Evolutionary conservation across 176 grass and related monocot genomes (phyloP).

Genomic region (Oryza meyeriana): DNA sequence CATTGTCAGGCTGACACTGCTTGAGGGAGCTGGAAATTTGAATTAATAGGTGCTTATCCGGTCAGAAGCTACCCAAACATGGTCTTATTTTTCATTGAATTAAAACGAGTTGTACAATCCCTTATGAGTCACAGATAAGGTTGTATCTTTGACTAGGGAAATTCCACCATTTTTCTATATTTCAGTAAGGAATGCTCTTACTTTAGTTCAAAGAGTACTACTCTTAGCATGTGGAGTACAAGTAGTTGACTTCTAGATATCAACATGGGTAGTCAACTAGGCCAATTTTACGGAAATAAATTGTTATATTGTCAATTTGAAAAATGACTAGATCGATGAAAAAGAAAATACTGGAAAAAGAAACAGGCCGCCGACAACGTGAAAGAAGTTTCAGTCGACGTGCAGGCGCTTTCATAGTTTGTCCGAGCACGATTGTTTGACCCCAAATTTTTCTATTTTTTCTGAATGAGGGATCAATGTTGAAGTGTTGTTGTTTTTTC

Average conservation of each 20-base stretch:
- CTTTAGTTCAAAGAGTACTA: neutral
- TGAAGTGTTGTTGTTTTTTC: no score
- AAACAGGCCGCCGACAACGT: neutral
- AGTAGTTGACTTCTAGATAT: neutral
- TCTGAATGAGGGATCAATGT: no score
- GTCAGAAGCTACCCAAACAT: no score
- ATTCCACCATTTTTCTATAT: neutral
- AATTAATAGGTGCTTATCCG: no score
- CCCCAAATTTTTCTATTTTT: no score
- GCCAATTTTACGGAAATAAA: neutral
- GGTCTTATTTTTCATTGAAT: no score
- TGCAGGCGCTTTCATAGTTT: neutral
- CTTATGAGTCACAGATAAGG: neutral
- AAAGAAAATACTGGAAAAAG: neutral
- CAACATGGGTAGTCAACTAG: neutral
- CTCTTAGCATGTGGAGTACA: neutral
- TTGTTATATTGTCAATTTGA: constrained; percentile 7
- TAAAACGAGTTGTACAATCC: neutral
- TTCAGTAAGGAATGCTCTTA: neutral
- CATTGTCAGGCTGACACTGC: no score
- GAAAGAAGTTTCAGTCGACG: neutral
- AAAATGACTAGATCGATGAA: neutral
- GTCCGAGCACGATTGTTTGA: neutral
- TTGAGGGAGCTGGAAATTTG: no score
- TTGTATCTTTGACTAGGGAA: neutral